Conservation (phyloP, 2,329 filamentous ascomycete genomes). For the Pestalotiopsis sp. region DNA sequence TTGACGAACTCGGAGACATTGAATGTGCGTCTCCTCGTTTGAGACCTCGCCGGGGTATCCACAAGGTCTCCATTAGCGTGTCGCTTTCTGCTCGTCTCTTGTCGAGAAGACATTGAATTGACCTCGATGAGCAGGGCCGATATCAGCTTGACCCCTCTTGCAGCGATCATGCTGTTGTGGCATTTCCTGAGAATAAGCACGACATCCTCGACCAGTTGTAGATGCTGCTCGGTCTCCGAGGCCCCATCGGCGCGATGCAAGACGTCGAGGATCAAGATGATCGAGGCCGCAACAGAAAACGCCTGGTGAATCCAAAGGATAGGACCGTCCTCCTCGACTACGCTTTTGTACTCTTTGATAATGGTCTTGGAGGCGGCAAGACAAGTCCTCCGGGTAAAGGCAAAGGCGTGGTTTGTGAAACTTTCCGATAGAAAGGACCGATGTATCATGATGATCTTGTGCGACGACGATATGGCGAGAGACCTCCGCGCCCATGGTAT, state of each 20-base stretch:
- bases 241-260: constrained; percentile 27
- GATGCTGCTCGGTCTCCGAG: constrained; percentile 31
- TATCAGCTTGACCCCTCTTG: constrained; percentile 38
- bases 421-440: constrained; percentile 37
- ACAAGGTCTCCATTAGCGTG: background rate
- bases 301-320: constrained; percentile 31
- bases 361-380: constrained; percentile 41
- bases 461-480: constrained; percentile 38
- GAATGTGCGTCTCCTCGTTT: constrained; percentile 20
- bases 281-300: constrained; percentile 29
- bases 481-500: constrained; percentile 24
- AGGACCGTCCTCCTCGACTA: constrained; percentile 23
- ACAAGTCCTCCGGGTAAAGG: constrained; percentile 37
- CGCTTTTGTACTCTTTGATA: constrained; percentile 29
- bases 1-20: constrained; percentile 31
- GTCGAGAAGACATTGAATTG: background rate
- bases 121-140: constrained; percentile 29
- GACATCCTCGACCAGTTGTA: constrained; percentile 32
- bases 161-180: constrained; percentile 39
- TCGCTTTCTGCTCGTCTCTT: background rate
- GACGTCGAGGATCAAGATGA: constrained; percentile 33
- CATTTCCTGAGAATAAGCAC: constrained; percentile 34
- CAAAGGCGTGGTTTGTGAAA: constrained; percentile 30
- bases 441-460: constrained; percentile 46
- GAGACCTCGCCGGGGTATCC: background rate